phyloP scores from a whole-genome alignment of 495 filamentous ascomycete species.

The Trichoderma erinaceum region DNA sequence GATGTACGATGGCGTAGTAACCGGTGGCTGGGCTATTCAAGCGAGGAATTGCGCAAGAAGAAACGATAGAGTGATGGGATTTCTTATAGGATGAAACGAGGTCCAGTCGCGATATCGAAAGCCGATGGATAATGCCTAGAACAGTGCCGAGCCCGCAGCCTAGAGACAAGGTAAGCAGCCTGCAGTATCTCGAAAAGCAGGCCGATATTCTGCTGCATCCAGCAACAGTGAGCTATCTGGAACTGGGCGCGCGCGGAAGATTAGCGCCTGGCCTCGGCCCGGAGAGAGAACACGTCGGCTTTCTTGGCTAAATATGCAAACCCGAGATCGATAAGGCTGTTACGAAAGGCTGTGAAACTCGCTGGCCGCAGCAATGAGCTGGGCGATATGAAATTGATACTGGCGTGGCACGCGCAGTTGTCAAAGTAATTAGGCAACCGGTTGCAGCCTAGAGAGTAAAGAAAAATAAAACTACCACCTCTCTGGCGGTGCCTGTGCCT shows the following conservation, averaged over 20 bases:
- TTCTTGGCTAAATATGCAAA: not conserved
- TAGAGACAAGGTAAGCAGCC: not conserved
- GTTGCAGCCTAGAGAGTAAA: no score
- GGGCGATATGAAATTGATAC: no score
- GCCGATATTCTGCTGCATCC: not conserved
- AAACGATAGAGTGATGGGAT: not conserved
- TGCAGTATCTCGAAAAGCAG: not conserved
- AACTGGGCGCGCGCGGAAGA: not conserved
- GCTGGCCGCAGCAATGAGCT: not conserved
- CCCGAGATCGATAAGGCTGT: not conserved
- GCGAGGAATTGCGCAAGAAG: not conserved
- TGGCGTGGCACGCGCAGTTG: no score
- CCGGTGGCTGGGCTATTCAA: not conserved
- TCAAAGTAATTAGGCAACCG: no score
- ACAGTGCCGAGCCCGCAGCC: not conserved
- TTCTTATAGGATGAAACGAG: not conserved
- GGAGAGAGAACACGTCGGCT: not conserved
- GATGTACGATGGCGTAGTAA: slow-evolving; percentile 21
- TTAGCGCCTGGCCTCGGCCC: not conserved
- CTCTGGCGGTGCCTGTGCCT: no score
- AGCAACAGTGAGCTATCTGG: not conserved
- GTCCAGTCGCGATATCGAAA: not conserved
- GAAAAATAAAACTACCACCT: no score
- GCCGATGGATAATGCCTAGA: not conserved
- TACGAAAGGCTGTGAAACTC: not conserved